Evolutionary conservation across 331 rosid genomes (phyloP).

Genomic region (Cydonia oblonga): DNA sequence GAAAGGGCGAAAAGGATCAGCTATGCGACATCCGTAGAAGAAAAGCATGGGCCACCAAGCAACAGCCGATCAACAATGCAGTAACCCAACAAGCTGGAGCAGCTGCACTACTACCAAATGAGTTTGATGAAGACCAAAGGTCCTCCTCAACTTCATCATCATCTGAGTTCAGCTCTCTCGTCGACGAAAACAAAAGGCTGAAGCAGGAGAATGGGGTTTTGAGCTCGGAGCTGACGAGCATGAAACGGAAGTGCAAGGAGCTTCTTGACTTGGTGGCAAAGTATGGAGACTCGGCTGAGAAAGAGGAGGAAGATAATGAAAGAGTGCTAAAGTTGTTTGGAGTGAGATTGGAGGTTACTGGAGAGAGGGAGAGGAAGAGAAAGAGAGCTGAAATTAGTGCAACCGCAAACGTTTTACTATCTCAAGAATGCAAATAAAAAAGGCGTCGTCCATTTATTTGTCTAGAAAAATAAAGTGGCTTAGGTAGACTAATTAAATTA

Average conservation of each 20-base stretch:
- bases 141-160: slow-evolving; percentile 71
- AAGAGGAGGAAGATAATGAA: slow-evolving; percentile 4
- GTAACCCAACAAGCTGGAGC: not conserved
- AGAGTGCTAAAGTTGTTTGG: slow-evolving; percentile 71
- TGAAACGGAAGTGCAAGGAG: slow-evolving; percentile 64
- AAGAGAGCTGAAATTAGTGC: slow-evolving; percentile 42
- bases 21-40: slow-evolving; percentile 58
- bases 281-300: slow-evolving; percentile 4
- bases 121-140: slow-evolving; percentile 63
- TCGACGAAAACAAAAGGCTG: slow-evolving; percentile 72
- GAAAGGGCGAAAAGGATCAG: slow-evolving; percentile 54
- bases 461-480: not conserved
- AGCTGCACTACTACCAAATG: slow-evolving; percentile 4
- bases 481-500: too few relatives aligned
- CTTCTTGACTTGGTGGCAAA: slow-evolving; percentile 54
- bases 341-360: slow-evolving; percentile 65
- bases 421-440: slow-evolving; percentile 66
- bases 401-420: slow-evolving; percentile 45
- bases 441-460: not conserved
- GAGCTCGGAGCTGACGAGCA: slow-evolving; percentile 46
- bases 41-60: slow-evolving; percentile 66
- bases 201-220: slow-evolving; percentile 65
- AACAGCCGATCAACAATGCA: not conserved
- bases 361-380: slow-evolving; percentile 51
- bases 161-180: slow-evolving; percentile 33